Conservation (phyloP, 495 filamentous ascomycete genomes). For the Aspergillus baeticus region DNA sequence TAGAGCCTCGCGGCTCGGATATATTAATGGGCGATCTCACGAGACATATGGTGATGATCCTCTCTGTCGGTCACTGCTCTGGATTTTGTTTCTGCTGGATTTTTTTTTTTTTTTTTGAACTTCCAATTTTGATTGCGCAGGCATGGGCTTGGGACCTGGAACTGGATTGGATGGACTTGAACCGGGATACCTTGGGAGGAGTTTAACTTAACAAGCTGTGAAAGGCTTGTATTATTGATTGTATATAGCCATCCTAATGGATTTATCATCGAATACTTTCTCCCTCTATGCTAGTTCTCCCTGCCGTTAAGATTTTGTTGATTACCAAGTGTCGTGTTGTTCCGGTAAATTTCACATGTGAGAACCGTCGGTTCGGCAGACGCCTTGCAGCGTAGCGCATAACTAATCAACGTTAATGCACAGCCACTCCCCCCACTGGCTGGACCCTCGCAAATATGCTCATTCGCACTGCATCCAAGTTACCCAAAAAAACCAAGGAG, state of each 20-base stretch:
- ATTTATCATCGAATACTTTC: background rate
- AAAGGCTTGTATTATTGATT: conserved; percentile 5
- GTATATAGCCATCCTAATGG: conserved; percentile 8
- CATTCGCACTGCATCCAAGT: no score
- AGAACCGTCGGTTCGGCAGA: no score
- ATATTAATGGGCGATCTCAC: background rate
- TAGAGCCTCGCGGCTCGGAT: conserved; percentile 15
- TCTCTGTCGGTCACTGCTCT: conserved; percentile 15
- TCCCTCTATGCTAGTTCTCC: background rate
- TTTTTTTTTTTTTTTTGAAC: conserved; percentile 14
- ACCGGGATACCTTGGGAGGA: conserved; percentile 7
- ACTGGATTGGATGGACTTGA: conserved; percentile 1
- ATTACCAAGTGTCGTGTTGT: no score
- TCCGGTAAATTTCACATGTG: no score
- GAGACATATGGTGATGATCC: conserved; percentile 3
- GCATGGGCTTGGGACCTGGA: background rate
- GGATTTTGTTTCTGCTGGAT: conserved; percentile 19
- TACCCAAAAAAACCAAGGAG: no score
- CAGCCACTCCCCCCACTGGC: no score
- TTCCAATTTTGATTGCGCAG: conserved; percentile 23
- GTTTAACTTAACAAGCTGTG: background rate
- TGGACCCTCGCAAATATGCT: no score
- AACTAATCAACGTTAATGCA: no score
- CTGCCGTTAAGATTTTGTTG: background rate
- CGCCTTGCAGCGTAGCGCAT: no score